Evolutionary conservation across 371 early-diverging fungal species (phyloP).

Genomic region (Lichtheimia ramosa): DNA sequence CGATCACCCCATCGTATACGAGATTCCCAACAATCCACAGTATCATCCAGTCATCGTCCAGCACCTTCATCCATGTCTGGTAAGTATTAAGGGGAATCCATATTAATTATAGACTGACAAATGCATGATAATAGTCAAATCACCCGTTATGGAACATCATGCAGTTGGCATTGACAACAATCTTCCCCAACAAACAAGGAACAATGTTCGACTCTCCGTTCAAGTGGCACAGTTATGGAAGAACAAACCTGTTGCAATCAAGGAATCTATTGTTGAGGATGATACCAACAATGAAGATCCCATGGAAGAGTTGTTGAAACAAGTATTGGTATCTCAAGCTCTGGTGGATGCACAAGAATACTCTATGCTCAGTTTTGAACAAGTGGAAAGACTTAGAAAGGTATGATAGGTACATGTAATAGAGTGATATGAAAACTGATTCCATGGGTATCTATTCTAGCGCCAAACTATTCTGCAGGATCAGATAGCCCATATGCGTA

Average conservation of each 20-base stretch:
- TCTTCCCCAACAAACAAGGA: slow-evolving; percentile 13
- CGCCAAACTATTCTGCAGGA: slow-evolving; percentile 20
- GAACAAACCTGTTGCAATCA: slow-evolving; percentile 11
- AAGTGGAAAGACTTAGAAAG: slow-evolving; percentile 54
- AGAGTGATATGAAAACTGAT: not conserved
- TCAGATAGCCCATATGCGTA: slow-evolving; percentile 11
- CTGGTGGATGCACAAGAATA: slow-evolving; percentile 62
- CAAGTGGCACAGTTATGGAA: slow-evolving; percentile 40
- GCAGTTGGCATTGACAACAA: too few relatives aligned
- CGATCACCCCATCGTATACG: slow-evolving; percentile 46
- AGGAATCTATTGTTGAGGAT: not conserved
- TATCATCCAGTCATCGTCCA: not conserved
- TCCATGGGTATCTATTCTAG: slow-evolving; percentile 8
- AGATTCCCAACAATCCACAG: slow-evolving; percentile 32
- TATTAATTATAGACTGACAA: not conserved
- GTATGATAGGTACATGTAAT: slow-evolving; percentile 23
- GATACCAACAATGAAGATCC: not conserved
- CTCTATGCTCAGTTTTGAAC: slow-evolving; percentile 53
- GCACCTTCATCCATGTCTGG: not conserved
- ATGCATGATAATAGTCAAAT: not conserved
- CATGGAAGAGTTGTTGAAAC: slow-evolving; percentile 54
- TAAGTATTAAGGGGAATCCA: not conserved
- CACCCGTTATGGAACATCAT: not conserved
- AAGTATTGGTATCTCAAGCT: slow-evolving; percentile 62
- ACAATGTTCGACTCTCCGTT: slow-evolving; percentile 11